phyloP scores from a whole-genome alignment of 1,139 yeast genomes.

The Yarrowia galli region DNA sequence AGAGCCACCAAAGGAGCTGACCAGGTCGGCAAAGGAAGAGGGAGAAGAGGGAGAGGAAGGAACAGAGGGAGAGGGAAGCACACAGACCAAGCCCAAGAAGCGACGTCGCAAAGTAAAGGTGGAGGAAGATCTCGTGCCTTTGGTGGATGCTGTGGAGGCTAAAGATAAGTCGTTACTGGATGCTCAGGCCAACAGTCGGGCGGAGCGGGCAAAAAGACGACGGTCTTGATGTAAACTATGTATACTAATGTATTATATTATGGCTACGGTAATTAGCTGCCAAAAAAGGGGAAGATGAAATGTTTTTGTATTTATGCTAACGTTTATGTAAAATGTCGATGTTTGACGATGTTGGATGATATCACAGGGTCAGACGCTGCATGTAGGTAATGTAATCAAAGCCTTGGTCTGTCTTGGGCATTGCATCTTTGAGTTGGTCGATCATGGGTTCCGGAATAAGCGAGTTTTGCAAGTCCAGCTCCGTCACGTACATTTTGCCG shows the following conservation, averaged over 20 bases:
- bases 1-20: constrained; percentile 34
- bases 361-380: constrained; percentile 43
- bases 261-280: not conserved
- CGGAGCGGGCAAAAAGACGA: constrained; percentile 13
- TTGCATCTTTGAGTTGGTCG: constrained; percentile 47
- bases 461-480: constrained; percentile 53
- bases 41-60: constrained; percentile 8
- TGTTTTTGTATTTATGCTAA: not conserved
- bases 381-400: constrained; percentile 50
- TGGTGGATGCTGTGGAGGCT: constrained; percentile 28
- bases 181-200: constrained; percentile 28
- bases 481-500: constrained; percentile 54
- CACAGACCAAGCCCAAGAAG: constrained; percentile 30
- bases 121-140: constrained; percentile 15
- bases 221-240: constrained; percentile 30
- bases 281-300: not conserved
- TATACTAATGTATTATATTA: constrained; percentile 16
- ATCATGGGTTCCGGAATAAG: constrained; percentile 51
- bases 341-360: too few relatives aligned
- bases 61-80: not conserved
- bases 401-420: constrained; percentile 49
- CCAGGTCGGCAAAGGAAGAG: constrained; percentile 13
- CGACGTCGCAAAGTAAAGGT: constrained; percentile 22
- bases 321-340: not conserved
- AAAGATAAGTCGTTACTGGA: constrained; percentile 17